Percentiles rank a stretch among this genome's conserved stretches.
phyloP scores from a whole-genome alignment of 305 asterid species.

The Plantago lanceolata region DNA sequence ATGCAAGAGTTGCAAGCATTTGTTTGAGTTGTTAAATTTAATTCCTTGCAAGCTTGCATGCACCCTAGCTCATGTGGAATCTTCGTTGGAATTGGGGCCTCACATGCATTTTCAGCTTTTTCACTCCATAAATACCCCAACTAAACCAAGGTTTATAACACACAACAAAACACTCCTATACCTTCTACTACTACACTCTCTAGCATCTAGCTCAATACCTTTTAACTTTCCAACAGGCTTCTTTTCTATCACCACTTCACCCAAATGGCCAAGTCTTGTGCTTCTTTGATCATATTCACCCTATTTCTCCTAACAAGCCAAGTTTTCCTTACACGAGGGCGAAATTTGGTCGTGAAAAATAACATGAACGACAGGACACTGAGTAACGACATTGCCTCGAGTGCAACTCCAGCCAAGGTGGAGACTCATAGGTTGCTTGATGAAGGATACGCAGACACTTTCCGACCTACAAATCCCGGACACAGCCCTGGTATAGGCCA shows the following conservation, averaged over 20 bases:
- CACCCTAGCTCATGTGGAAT: constrained; percentile 32
- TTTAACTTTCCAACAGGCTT: neutral
- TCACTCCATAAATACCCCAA: constrained; percentile 41
- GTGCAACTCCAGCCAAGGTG: neutral
- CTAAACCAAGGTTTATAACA: constrained; percentile 9
- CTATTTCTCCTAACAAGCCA: constrained; percentile 31
- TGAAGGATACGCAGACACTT: constrained; percentile 39
- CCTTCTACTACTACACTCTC: constrained; percentile 4
- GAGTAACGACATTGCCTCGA: neutral
- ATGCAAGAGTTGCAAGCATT: neutral
- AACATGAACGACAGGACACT: neutral
- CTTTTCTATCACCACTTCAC: neutral
- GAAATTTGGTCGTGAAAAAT: constrained; percentile 21
- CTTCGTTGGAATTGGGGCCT: constrained; percentile 38
- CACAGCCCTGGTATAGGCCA: constrained; percentile 74
- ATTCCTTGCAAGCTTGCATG: constrained; percentile 16
- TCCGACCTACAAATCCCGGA: constrained; percentile 52
- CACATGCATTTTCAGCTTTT: constrained; percentile 42
- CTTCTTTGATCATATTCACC: constrained; percentile 24
- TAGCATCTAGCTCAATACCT: neutral
- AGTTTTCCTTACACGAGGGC: constrained; percentile 28
- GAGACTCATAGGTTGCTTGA: constrained; percentile 22
- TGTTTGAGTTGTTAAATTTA: neutral
- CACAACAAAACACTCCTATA: constrained; percentile 7
- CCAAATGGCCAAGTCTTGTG: constrained; percentile 30